Evolutionary conservation across 345 rosid species (phyloP), one percentile per base, ranked within the genome.

Genomic region (Arabis alpina): DNA sequence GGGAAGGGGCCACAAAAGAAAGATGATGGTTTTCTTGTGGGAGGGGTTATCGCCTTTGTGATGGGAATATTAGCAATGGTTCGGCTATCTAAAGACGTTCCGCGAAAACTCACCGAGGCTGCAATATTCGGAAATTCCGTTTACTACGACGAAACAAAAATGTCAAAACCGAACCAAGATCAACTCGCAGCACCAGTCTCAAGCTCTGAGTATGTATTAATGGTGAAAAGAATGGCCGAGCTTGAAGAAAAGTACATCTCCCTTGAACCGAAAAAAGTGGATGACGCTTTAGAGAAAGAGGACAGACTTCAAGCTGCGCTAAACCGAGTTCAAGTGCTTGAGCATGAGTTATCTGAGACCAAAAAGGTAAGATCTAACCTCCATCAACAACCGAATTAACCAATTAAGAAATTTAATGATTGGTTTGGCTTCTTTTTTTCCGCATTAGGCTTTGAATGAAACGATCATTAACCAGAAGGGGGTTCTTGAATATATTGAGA

Each of bases 201-300:
- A 5, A 77, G 69, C 25, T 45, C 73, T 8, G 96, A 90, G 6
- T 86, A 79, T 82, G 25, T 77, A 76, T 24, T 51, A 24, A 82
- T 93, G 89, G 75, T 77, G 82, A 79, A 76, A 68, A 86, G 97
- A 49, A 83, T 93, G 85, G 78, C 89, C 16, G 87, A 84, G 10
- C 61, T 90, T 80, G 97, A 93, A 77, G 85, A 86, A 63, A 87
- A 77, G 57, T 78, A 75, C 58, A 79, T 14, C 49, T 40, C 50
- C 14, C 81, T 90, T 50, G 71, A 69, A 13, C 13, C 55, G 4
- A 83, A 80, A 73, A 72, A 82, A 30, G 44, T 62, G 9, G 40
- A 58, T 54, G 76, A 87, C 65, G 73, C 82, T 5, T 75, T 82
- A 12, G 96, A 87, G 61, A 93, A 88, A 75, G 96, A 87, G 78